Base-by-base conservation (phyloP, 2,329 filamentous ascomycete species). In the Aspergillus fischeri region DNA sequence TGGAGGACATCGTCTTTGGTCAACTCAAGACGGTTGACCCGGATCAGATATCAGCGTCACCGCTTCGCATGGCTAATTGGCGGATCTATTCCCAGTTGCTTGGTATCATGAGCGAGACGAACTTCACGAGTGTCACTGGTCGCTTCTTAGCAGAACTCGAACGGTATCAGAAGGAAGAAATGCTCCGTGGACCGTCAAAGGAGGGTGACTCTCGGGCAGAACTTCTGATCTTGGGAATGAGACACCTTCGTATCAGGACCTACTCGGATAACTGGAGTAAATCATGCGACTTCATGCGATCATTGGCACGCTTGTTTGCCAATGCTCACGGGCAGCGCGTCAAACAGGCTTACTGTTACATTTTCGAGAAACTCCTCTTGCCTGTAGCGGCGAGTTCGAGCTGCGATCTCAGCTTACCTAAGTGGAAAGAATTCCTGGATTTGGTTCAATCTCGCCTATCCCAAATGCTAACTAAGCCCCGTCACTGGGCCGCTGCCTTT, bases 1-100 rank as follows among this genome's bases (percentile, higher is more conserved):
- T 99, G 4, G 93, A 97, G 71, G 91, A 88, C 61, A 96, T 99
- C 59, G 96, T 99, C 54, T 99, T 97, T 72, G 88, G 88, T n/a
- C 94, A 97, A 72, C 81, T 99, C 9, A 95, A 92, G 69, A 89
- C 88, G 49, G 89, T 92, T 7, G 92, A 97, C 59, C 86, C 90
- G 0, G 91, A 96, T 7, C 86, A 92, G 67, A 80, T 87, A 8
- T 69, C 75, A 10, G 71, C 71, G 3, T 96, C 92, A 0, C 87
- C 90, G 0, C 79, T 97, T 25, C 91, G 92, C 63, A 86, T 94
- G 75, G 90, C 94, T 14, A 99, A 99, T 67, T 99, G 93, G 93
- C 90, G 91, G 58, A 86, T 99, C 2, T 97, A 97, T 71, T 88
- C 91, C 21, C 90, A 96, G 67, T 80, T 99, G 3, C 83, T 99